Conservation (phyloP, 1,284 basidiomycete genomes). For the Apiotrichum domesticum region DNA sequence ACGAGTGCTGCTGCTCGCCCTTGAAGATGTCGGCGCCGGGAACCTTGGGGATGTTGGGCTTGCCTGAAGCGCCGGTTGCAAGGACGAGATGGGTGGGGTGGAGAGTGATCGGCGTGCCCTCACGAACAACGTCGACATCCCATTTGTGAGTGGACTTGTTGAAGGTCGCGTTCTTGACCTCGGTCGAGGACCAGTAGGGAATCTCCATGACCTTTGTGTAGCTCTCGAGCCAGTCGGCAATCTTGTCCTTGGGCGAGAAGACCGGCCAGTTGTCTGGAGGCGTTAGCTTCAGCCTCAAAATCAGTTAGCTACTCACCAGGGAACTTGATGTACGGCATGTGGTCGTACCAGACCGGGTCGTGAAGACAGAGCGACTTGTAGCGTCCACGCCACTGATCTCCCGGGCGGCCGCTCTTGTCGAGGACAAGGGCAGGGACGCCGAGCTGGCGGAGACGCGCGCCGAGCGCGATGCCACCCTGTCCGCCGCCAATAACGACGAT, state of each 20-base stretch:
- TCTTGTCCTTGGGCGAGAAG: constrained; percentile 53
- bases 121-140: constrained; percentile 51
- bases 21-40: constrained; percentile 50
- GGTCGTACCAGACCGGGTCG: constrained; percentile 52
- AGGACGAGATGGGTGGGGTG: constrained; percentile 42
- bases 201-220: constrained; percentile 35
- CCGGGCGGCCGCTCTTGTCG: constrained; percentile 41
- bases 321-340: constrained; percentile 50
- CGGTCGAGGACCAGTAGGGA: constrained; percentile 46
- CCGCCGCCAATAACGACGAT: constrained; percentile 25
- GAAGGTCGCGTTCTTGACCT: constrained; percentile 48
- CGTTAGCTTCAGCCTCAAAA: not conserved
- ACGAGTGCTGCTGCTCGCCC: constrained; percentile 54
- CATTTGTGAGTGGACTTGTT: constrained; percentile 44
- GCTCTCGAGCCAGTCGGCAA: constrained; percentile 33
- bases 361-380: constrained; percentile 59
- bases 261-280: constrained; percentile 53
- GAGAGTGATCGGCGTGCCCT: constrained; percentile 49
- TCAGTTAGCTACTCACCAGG: constrained; percentile 24
- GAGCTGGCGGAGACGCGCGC: constrained; percentile 46
- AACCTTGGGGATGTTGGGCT: constrained; percentile 16
- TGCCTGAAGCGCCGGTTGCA: constrained; percentile 18
- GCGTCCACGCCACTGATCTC: constrained; percentile 49
- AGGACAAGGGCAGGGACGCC: constrained; percentile 42
- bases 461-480: constrained; percentile 24